Evolutionary conservation across 164 flowering plant genomes (phyloP), one percentile per base, ranked within the genome.

Genomic region (Tinospora cordifolia): DNA sequence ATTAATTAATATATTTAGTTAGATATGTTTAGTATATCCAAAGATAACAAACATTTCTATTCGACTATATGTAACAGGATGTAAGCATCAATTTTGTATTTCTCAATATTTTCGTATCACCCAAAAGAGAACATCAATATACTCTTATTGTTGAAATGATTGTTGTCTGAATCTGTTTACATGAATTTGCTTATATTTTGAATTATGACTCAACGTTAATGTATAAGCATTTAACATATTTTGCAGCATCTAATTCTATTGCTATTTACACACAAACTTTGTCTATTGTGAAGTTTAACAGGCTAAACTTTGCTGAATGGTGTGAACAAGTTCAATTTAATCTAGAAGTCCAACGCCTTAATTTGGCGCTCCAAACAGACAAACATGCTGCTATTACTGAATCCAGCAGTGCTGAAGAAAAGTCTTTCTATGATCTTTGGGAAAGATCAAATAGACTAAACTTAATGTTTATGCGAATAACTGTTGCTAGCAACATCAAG

Each of bases 401-500:
- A 3, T 47, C 54, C 12, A 47, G 5, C 54, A 47, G 5, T 9
- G 17, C 17, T 11, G 54, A 47, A 47, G 3, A 47, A 47, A 47
- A 15, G 17, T 2, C 17, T 47, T 47, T 47, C 5, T 9, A 47
- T 47, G 8, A 47, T 21, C 65, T 65, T 24, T 78, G 71, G 66
- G 71, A 72, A 41, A 39, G 67, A 66, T 71, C 68, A 5, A 78
- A 78, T 34, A 68, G 73, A 41, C 36, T 75, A 57, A 71, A 75
- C 44, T 6, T 79, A 0, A 67, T 22, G 59, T 72, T 79, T 47
- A 72, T 75, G 72, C 15, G 67, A 14, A 76, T 72, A 79, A 69
- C 14, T 8, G 38, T 73, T 1, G 72, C 38, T 6, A 57, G 70
- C 59, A 72, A 75, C n/a, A 72, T 75, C 63, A 71, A 75, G 44